Conservation (phyloP, 768 basidiomycete genomes). For the Chalciporus piperatus region DNA sequence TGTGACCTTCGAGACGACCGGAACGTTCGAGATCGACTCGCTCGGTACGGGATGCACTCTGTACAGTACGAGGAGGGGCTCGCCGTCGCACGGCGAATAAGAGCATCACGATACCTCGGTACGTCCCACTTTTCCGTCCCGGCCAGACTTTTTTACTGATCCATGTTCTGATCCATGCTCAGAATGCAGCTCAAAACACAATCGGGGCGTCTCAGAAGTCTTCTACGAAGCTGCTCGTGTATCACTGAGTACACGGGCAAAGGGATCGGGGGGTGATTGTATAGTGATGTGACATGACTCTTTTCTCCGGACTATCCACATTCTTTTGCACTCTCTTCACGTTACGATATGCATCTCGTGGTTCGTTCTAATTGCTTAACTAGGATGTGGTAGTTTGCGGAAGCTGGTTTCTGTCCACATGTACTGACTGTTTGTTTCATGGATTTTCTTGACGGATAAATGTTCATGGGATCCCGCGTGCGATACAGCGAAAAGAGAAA, state of each 20-base stretch:
- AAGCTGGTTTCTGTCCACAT: background rate
- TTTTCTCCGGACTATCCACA: background rate
- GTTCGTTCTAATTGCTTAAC: conserved; percentile 20
- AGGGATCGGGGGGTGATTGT: conserved; percentile 57
- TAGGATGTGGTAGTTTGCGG: background rate
- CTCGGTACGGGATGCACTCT: conserved; percentile 63
- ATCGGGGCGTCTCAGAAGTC: conserved; percentile 90
- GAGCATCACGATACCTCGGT: conserved; percentile 92
- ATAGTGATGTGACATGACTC: conserved; percentile 50
- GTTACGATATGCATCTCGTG: conserved; percentile 17
- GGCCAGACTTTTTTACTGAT: background rate
- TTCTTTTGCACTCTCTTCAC: conserved; percentile 6
- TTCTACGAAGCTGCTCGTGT: conserved; percentile 91
- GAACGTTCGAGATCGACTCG: conserved; percentile 66
- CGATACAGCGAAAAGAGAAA: conserved; percentile 3
- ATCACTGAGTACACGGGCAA: conserved; percentile 71
- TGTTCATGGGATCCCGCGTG: background rate
- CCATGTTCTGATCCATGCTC: background rate
- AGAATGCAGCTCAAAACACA: conserved; percentile 99
- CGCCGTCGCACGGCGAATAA: conserved; percentile 84
- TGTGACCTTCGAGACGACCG: conserved; percentile 92
- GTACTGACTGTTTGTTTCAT: conserved; percentile 2
- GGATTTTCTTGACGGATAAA: conserved; percentile 13
- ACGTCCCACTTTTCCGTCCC: conserved; percentile 20
- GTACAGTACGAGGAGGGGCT: conserved; percentile 94